Conservation (phyloP, 768 basidiomycete genomes). For the Mycena pura region DNA sequence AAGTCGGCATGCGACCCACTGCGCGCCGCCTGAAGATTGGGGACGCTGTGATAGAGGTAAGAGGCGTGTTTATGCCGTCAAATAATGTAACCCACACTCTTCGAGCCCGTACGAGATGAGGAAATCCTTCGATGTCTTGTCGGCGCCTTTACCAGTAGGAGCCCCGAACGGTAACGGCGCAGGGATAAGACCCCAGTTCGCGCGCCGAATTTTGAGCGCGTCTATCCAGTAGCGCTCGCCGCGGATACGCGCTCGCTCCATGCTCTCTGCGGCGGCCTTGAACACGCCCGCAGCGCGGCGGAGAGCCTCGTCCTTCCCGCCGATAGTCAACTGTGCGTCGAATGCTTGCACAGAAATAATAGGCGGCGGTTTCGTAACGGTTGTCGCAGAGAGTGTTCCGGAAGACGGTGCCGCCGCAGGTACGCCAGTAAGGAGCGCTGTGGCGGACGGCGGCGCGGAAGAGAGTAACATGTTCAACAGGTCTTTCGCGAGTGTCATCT, state of each 20-base stretch:
- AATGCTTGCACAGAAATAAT: conserved; percentile 74
- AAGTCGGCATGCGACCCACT: conserved; percentile 68
- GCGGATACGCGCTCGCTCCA: conserved; percentile 65
- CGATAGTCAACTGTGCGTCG: conserved; percentile 73
- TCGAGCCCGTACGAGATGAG: conserved; percentile 81
- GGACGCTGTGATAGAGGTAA: conserved; percentile 56
- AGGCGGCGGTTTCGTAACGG: conserved; percentile 69
- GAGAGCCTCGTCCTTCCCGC: conserved; percentile 82
- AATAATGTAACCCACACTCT: conserved; percentile 62
- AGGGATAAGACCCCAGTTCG: conserved; percentile 83
- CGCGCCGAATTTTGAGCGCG: conserved; percentile 75
- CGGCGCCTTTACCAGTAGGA: conserved; percentile 75
- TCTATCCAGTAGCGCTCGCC: conserved; percentile 85
- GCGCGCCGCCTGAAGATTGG: conserved; percentile 69
- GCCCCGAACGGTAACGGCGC: conserved; percentile 78
- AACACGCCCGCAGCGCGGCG: conserved; percentile 77
- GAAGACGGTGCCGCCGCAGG: conserved; percentile 7
- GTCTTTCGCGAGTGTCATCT: conserved; percentile 80
- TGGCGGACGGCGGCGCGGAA: conserved; percentile 42
- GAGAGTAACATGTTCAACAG: conserved; percentile 66
- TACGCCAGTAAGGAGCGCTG: conserved; percentile 30
- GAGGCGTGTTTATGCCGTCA: background rate
- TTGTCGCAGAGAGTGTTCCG: conserved; percentile 64
- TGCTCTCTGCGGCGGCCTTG: conserved; percentile 69
- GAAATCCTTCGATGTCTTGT: conserved; percentile 83